Base-by-base conservation (phyloP, 371 early-diverging fungal species). In the Cokeromyces recurvatus region DNA sequence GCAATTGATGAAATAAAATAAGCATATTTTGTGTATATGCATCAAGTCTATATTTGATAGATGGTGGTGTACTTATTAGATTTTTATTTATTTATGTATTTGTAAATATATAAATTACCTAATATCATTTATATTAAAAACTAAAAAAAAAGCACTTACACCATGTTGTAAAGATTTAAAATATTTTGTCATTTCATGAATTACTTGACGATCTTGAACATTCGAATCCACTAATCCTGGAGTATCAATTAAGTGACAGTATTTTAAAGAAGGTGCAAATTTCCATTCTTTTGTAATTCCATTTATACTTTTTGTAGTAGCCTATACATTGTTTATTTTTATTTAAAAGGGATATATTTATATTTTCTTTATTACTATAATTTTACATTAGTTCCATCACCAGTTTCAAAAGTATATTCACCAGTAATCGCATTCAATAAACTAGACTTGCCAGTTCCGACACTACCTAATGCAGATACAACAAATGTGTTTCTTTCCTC, bases 21-120 rank as follows among this genome's bases (percentile, higher is more conserved):
- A 81, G 44, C 79, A 81, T 81, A 39, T 74, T 77, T 57, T 81
- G 79, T 2, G 79, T 76, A 50, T 78, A 81, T 21, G 78, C 79
- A 50, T 81, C 82, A 48, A 81, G 49, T 48, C 79, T 76, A 59
- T 43, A 32, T 17, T 32, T n/a, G n/a, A n/a, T n/a, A n/a, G n/a
- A n/a, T n/a, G n/a, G n/a, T 15, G 16, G 34, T 32, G 21, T 20
- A 16, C 8, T 34, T 38, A 39, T 37, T 11, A 38, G 20, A n/a
- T n/a, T n/a, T n/a, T 25, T 34, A 3, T 11, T 27, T 27, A 11
- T 7, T 27, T 27, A 11, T 11, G 11, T 27, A 27, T 7, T 27
- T 7, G 29, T 7, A 27, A 11, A 7, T 7, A 19, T 12, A 16
- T 19, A 32, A 22, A 5, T 29, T 65, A 63, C 72, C 73, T 56